phyloP scores from a whole-genome alignment of 2,329 filamentous ascomycete species.

The Aciculosporium take region DNA sequence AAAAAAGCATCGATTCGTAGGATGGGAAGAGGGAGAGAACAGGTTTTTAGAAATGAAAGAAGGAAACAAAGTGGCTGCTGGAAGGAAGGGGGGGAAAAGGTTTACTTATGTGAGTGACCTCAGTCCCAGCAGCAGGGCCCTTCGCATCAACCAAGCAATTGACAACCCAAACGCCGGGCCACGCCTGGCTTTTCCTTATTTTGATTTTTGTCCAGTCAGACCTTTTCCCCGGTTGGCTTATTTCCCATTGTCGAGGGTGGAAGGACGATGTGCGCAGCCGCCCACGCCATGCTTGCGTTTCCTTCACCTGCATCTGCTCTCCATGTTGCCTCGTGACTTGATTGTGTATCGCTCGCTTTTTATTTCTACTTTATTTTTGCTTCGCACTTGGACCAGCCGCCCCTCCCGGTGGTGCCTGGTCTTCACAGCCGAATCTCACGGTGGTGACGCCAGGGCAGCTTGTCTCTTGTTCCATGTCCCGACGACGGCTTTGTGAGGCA shows the following conservation, averaged over 20 bases:
- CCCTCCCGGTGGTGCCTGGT: not conserved
- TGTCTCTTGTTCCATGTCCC: not conserved
- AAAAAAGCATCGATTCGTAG: constrained; percentile 4
- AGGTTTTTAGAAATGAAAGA: constrained; percentile 9
- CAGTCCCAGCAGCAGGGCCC: constrained; percentile 7
- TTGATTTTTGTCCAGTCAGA: not conserved
- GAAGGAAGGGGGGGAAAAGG: constrained; percentile 19
- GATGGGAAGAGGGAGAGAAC: constrained; percentile 4
- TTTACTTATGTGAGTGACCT: constrained; percentile 21
- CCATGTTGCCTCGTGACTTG: not conserved
- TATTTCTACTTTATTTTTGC: not conserved
- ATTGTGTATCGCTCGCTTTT: not conserved
- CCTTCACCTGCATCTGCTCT: not conserved
- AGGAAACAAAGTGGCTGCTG: constrained; percentile 13
- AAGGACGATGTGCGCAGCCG: not conserved
- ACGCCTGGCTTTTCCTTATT: constrained; percentile 1
- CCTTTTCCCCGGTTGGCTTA: not conserved
- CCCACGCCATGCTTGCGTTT: not conserved
- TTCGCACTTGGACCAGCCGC: not conserved
- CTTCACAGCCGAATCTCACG: not conserved
- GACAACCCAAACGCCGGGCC: constrained; percentile 5
- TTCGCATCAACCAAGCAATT: constrained; percentile 6
- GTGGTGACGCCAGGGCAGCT: not conserved
- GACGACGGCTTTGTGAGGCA: not conserved
- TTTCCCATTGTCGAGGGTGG: too few species aligned